A percentile compares a stretch with the other conserved stretches of the same genome.
Conservation (phyloP, 2,329 filamentous ascomycete genomes). For the Fusarium coicis region DNA sequence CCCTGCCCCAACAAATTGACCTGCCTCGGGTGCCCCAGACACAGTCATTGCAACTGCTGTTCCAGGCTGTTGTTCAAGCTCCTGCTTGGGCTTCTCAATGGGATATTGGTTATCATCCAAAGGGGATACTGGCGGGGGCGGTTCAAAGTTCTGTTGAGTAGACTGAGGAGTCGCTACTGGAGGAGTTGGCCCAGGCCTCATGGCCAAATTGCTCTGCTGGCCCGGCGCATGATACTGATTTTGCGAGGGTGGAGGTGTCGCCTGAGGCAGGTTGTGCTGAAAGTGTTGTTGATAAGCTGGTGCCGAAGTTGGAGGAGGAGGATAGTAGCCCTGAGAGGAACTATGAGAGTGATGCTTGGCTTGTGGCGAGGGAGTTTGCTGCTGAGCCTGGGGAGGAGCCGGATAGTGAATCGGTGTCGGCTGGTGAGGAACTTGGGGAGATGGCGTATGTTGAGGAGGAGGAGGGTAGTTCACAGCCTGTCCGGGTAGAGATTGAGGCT, state of each 20-base stretch:
- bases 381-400: conserved; percentile 38
- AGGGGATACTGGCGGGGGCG: conserved; percentile 42
- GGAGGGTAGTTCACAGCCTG: conserved; percentile 42
- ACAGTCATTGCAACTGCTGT: conserved; percentile 48
- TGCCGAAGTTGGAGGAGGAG: conserved; percentile 39
- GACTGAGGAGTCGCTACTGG: conserved; percentile 39
- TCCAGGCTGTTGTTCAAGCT: conserved; percentile 40
- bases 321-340: conserved; percentile 30
- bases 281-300: conserved; percentile 39
- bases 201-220: conserved; percentile 35
- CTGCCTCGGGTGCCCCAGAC: conserved; percentile 54
- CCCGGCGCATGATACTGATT: conserved; percentile 41
- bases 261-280: conserved; percentile 41
- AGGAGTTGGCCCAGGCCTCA: conserved; percentile 34
- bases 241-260: conserved; percentile 35
- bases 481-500: conserved; percentile 47
- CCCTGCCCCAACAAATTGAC: conserved; percentile 71
- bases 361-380: conserved; percentile 38
- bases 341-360: conserved; percentile 39
- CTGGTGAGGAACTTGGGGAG: conserved; percentile 38
- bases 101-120: conserved; percentile 40
- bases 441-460: conserved; percentile 43
- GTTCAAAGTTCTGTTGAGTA: conserved; percentile 42
- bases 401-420: conserved; percentile 32
- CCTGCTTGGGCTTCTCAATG: conserved; percentile 44